Evolutionary conservation across 108 stramenopile species (phyloP), one percentile per base, ranked within the genome.

Genomic region (Aurantiochytrium sp.): DNA sequence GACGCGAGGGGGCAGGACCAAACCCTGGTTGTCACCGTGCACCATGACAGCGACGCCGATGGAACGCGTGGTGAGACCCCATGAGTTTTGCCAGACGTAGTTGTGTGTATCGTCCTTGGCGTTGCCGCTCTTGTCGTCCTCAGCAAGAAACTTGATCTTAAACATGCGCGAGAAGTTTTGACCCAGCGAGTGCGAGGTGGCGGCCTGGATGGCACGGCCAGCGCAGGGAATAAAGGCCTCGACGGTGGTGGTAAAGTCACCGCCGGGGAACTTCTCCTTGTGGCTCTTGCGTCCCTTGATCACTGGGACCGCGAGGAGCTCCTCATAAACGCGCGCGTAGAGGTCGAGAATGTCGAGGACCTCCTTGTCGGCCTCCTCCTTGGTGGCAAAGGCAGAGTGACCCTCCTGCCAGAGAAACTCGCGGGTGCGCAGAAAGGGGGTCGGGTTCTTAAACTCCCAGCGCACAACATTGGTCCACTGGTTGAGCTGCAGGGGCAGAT

Each of bases 371-470:
- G 99, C 97, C 87, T 99, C 99, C 58, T 97, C 98, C 89, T 93
- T 96, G 44, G 95, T 95, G 18, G 97, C 95, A 93, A 99, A 98
- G 29, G 99, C 99, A 55, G 99, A 98, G 95, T 99, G 99, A 21
- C 99, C 99, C 93, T 99, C 98, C 92, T 99, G 98, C 99, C 99
- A 99, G 59, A 99, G 92, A 91, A 99, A 99, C 93, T 99, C 98
- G 58, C 98, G 93, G 29, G 97, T 92, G 64, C 99, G 93, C 47
- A 99, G 92, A 87, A 99, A 99, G 2, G 99, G 99, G 21, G 98
- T 99, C 25, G 99, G 97, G 91, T 98, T 93, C 93, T 99, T 99
- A 91, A 99, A 98, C 91, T 99, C 99, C 99, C 99, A 99, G 72
- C 99, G 94, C 5, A 99, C 98, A 29, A 99, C 99, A 89, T 98